Conservation (phyloP, 2,329 filamentous ascomycete species). For the Neonectria punicea region DNA sequence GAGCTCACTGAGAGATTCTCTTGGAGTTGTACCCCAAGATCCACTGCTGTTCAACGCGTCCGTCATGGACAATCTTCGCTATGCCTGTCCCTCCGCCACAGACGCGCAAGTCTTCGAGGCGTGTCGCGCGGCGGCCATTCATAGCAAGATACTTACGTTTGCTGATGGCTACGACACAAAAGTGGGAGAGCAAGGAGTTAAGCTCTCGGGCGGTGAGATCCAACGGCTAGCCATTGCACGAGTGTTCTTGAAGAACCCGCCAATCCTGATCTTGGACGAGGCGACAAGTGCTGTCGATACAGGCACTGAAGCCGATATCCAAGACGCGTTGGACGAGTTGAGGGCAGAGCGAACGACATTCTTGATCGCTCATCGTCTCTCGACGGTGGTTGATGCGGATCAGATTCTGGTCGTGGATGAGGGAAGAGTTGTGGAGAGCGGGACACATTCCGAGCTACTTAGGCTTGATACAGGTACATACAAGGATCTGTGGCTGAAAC, state of each 20-base stretch:
- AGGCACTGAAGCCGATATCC: slow-evolving; percentile 56
- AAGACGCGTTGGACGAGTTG: slow-evolving; percentile 57
- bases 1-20: slow-evolving; percentile 64
- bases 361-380: slow-evolving; percentile 58
- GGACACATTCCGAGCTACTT: slow-evolving; percentile 61
- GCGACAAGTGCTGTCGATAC: slow-evolving; percentile 62
- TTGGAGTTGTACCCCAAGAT: slow-evolving; percentile 74
- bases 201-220: slow-evolving; percentile 62
- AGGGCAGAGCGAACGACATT: slow-evolving; percentile 62
- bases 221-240: slow-evolving; percentile 61
- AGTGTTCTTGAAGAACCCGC: slow-evolving; percentile 44
- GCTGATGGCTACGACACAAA: slow-evolving; percentile 60
- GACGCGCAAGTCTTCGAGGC: slow-evolving; percentile 69
- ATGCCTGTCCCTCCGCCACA: slow-evolving; percentile 69
- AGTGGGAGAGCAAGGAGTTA: slow-evolving; percentile 60
- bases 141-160: slow-evolving; percentile 71
- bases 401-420: slow-evolving; percentile 63
- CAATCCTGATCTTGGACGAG: slow-evolving; percentile 56
- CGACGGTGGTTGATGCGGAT: slow-evolving; percentile 58
- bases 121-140: slow-evolving; percentile 70
- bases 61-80: slow-evolving; percentile 72
- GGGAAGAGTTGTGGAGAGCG: slow-evolving; percentile 62
- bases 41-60: slow-evolving; percentile 72
- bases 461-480: slow-evolving; percentile 58
- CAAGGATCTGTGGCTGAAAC: slow-evolving; percentile 61